Evolutionary conservation across 208 protist genomes (phyloP).

Genomic region (Leishmania gerbilli): DNA sequence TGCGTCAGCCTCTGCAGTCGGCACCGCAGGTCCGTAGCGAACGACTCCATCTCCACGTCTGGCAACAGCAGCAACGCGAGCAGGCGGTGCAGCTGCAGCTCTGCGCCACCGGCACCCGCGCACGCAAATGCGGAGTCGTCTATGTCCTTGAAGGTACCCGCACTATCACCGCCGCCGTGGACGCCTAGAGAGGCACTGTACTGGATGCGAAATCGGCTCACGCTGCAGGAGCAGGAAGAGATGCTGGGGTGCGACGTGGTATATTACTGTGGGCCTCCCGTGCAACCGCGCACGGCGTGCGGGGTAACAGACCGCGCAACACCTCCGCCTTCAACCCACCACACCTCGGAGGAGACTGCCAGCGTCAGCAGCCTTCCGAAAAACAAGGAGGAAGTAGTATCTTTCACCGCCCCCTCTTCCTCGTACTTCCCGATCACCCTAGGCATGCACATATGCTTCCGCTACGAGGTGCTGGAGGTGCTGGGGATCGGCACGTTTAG

Average conservation of each 20-base stretch:
- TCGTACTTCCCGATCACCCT: conserved; percentile 88
- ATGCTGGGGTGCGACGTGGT: conserved; percentile 67
- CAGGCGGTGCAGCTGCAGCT: not conserved
- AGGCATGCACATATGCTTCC: conserved; percentile 93
- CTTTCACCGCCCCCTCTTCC: not conserved
- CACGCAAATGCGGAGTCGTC: not conserved
- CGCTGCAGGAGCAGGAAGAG: conserved; percentile 77
- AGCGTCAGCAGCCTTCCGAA: not conserved
- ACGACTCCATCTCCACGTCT: not conserved
- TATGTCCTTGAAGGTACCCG: not conserved
- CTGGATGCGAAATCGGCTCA: conserved; percentile 52
- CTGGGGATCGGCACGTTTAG: conserved; percentile 87
- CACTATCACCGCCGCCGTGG: conserved; percentile 37
- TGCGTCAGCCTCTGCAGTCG: not conserved
- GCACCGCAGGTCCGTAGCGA: not conserved
- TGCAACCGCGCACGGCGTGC: conserved; percentile 24
- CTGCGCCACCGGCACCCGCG: not conserved
- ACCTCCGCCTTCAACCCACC: not conserved
- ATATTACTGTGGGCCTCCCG: conserved; percentile 83
- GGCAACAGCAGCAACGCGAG: conserved; percentile 3
- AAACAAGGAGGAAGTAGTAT: not conserved
- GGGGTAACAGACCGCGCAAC: conserved; percentile 13
- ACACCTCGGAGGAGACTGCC: not conserved
- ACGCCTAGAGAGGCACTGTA: conserved; percentile 42
- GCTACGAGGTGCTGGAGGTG: conserved; percentile 76